These are phyloP conservation scores for Amylocarpus encephaloides DNA, from an alignment of 2,329 filamentous ascomycete genomes.

Conservation along the genomic window DNA sequence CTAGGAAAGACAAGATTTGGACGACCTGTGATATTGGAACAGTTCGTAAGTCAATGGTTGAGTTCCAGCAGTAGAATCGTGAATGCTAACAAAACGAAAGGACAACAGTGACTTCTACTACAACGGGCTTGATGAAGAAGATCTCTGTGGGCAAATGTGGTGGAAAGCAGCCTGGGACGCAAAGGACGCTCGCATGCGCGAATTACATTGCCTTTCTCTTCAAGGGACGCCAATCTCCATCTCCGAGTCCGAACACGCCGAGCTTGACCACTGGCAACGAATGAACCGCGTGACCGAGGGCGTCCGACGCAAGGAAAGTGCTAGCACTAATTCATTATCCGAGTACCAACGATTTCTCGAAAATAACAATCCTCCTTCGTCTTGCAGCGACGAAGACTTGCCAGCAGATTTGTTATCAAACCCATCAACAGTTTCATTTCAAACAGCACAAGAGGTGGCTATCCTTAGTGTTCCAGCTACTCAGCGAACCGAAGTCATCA, in stretches of 20 bases:
- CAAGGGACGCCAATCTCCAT: background rate
- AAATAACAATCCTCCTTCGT: too few relatives aligned
- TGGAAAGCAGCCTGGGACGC: background rate
- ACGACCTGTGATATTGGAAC: background rate
- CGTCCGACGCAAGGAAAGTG: too few relatives aligned
- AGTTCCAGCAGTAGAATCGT: background rate
- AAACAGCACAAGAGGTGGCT: too few relatives aligned
- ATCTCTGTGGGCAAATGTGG: background rate
- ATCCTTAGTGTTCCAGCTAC: too few relatives aligned
- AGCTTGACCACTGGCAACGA: too few relatives aligned
- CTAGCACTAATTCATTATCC: too few relatives aligned
- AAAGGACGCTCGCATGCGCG: background rate
- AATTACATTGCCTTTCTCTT: background rate
- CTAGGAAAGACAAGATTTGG: slow-evolving; percentile 14
- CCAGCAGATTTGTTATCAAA: too few relatives aligned
- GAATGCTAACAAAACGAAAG: background rate
- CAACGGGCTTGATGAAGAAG: slow-evolving; percentile 4
- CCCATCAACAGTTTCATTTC: too few relatives aligned
- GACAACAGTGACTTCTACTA: background rate
- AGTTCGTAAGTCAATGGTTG: slow-evolving; percentile 6
- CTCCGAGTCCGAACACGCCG: too few relatives aligned
- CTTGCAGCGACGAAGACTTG: too few relatives aligned
- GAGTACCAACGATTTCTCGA: too few relatives aligned
- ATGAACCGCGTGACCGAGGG: too few relatives aligned
- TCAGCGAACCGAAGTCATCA: background rate